Percentiles rank a stretch among this genome's conserved stretches.
phyloP scores from a whole-genome alignment of 352 stramenopile species.

The Phytophthora pistaciae region DNA sequence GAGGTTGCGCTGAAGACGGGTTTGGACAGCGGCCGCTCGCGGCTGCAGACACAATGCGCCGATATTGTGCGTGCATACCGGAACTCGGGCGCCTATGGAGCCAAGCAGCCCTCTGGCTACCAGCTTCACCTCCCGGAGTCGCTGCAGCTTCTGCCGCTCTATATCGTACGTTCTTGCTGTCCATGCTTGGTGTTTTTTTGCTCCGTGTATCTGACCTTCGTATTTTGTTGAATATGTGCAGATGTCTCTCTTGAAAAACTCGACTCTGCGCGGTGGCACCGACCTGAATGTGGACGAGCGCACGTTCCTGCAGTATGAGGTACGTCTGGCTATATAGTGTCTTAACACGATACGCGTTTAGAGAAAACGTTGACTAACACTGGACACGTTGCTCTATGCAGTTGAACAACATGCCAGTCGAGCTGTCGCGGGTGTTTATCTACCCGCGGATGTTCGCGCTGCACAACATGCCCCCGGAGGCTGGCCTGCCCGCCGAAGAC shows the following conservation, averaged over 20 bases:
- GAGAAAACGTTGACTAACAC: constrained; percentile 17
- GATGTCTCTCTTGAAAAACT: constrained; percentile 98
- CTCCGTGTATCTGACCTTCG: constrained; percentile 13
- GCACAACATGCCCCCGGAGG: constrained; percentile 92
- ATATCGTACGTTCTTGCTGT: constrained; percentile 75
- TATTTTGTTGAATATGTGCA: constrained; percentile 39
- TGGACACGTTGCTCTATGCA: constrained; percentile 30
- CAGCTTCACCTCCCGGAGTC: constrained; percentile 91
- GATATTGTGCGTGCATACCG: constrained; percentile 96
- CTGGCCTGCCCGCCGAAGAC: constrained; percentile 77
- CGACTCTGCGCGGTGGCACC: constrained; percentile 95
- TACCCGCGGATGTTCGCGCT: constrained; percentile 98
- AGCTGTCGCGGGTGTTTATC: constrained; percentile 93
- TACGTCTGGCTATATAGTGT: constrained; percentile 23
- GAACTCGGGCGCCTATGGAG: constrained; percentile 77
- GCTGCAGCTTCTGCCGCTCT: constrained; percentile 96
- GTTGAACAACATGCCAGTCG: constrained; percentile 95
- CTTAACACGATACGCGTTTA: constrained; percentile 4
- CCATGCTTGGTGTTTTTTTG: neutral
- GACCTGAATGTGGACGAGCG: constrained; percentile 98
- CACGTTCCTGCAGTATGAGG: constrained; percentile 92
- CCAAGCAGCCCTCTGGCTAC: constrained; percentile 75
- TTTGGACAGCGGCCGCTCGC: constrained; percentile 94
- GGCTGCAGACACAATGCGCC: constrained; percentile 92
- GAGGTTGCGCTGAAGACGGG: constrained; percentile 95